Conservation (phyloP, 495 filamentous ascomycete species). For the Cryomyces minteri region DNA sequence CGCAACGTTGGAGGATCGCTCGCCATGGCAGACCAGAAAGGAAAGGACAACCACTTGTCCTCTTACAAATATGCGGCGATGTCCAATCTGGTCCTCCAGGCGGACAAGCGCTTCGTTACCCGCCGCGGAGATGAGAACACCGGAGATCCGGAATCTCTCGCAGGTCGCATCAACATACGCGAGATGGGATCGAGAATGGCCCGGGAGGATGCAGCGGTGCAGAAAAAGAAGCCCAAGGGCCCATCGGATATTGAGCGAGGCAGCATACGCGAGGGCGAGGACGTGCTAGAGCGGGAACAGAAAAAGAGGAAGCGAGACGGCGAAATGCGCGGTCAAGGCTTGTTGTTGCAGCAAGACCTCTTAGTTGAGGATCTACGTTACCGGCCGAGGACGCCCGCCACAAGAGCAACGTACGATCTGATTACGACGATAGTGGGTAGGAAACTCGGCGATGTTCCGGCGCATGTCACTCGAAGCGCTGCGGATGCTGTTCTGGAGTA, state of each 20-base stretch:
- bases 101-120: constrained; percentile 88
- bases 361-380: constrained; percentile 75
- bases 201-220: constrained; percentile 61
- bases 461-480: constrained; percentile 84
- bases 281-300: constrained; percentile 72
- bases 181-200: constrained; percentile 83
- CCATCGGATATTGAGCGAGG: constrained; percentile 56
- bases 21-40: constrained; percentile 9
- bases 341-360: constrained; percentile 61
- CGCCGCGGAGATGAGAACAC: constrained; percentile 86
- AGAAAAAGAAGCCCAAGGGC: constrained; percentile 51
- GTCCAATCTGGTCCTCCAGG: constrained; percentile 99
- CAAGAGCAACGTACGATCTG: constrained; percentile 86
- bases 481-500: constrained; percentile 82
- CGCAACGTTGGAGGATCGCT: not conserved
- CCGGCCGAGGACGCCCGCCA: constrained; percentile 77
- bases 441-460: constrained; percentile 82
- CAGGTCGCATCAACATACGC: constrained; percentile 75
- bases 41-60: constrained; percentile 54
- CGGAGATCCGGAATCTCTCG: constrained; percentile 92
- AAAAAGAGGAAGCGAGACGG: constrained; percentile 69
- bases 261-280: constrained; percentile 63
- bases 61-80: constrained; percentile 99
- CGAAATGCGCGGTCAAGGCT: constrained; percentile 57
- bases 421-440: constrained; percentile 80